These are phyloP conservation scores for Cladosporium colombiae DNA, from an alignment of 2,329 filamentous ascomycete genomes.

Conservation along the genomic window DNA sequence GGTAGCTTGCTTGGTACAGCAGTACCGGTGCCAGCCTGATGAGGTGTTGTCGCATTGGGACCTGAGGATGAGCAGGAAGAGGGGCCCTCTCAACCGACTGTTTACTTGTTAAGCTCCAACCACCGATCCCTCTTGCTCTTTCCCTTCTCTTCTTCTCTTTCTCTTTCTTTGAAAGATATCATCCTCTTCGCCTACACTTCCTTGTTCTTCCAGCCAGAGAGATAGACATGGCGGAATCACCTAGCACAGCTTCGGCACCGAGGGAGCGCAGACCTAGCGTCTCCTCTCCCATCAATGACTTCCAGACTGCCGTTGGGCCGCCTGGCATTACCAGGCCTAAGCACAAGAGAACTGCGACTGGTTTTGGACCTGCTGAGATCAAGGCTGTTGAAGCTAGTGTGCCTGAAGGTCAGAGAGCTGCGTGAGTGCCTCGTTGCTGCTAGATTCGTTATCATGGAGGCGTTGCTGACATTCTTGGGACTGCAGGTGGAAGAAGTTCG, in stretches of 20 bases:
- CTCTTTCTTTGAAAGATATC: neutral
- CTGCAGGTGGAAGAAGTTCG: conserved; percentile 60
- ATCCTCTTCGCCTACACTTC: neutral
- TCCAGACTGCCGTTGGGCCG: conserved; percentile 76
- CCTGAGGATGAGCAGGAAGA: neutral
- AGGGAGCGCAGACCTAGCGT: conserved; percentile 80
- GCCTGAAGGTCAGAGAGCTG: conserved; percentile 81
- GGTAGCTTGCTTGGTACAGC: neutral
- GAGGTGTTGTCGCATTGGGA: neutral
- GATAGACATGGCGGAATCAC: conserved; percentile 24
- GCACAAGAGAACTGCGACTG: conserved; percentile 95
- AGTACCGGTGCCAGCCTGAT: neutral
- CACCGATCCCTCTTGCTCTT: conserved; percentile 6
- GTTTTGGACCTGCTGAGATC: conserved; percentile 87
- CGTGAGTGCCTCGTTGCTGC: conserved; percentile 57
- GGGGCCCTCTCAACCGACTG: conserved; percentile 1
- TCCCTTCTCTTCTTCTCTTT: neutral
- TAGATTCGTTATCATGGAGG: neutral
- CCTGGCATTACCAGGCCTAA: conserved; percentile 88
- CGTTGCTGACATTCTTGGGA: conserved; percentile 6
- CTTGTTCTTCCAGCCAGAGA: neutral
- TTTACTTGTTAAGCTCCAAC: conserved; percentile 13
- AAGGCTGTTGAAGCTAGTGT: conserved; percentile 90
- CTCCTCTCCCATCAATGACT: conserved; percentile 80
- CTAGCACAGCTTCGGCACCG: conserved; percentile 31